Base-by-base conservation (phyloP, 1,139 yeast genomes). In the Lodderomyces margitis region DNA sequence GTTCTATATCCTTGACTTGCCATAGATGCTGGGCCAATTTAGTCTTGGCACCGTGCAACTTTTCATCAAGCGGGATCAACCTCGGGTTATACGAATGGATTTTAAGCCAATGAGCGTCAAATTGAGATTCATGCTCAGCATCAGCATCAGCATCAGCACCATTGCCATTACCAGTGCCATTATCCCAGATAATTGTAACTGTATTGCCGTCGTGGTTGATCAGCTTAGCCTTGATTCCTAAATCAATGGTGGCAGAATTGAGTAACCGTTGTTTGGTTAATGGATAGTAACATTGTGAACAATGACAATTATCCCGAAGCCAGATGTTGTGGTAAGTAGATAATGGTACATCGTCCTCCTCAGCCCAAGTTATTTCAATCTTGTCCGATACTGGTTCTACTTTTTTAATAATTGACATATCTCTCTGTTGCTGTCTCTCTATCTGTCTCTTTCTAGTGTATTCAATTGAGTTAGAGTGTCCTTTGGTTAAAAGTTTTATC, bases 231-330 rank as follows among this genome's bases (percentile, higher is more conserved):
- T 56, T 57, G 40, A 82, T 73, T 38, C 74, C 74, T 30, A 64
- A 69, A 15, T 77, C 74, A 41, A 81, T 76, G 11, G 61, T 57
- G 48, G 81, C 81, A 9, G 87, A 78, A 53, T 82, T 80, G 38
- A 80, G 68, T 15, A 82, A 62, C 37, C 91, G 62, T 58, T 84
- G 92, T 52, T 78, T 80, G 20, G 91, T 84, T 39, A 66, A 59
- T 2, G 73, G 66, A 53, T 78, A 83, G 61, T 72, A 80, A 59
- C 88, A 82, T 20, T 68, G 53, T n/a, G 65, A 61, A 52, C 88
- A 82, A 45, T 76, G 85, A 54, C 91, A 84, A 52, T 78, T 75
- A 58, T 84, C 92, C 39, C 91, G 66, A 23, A 84, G 67, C 89
- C 89, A 83, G 42, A 83, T 68, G 57, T 74, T 60, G 57, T 81